phyloP scores from a whole-genome alignment of 2,329 filamentous ascomycete genomes.

The Fusarium clavum region DNA sequence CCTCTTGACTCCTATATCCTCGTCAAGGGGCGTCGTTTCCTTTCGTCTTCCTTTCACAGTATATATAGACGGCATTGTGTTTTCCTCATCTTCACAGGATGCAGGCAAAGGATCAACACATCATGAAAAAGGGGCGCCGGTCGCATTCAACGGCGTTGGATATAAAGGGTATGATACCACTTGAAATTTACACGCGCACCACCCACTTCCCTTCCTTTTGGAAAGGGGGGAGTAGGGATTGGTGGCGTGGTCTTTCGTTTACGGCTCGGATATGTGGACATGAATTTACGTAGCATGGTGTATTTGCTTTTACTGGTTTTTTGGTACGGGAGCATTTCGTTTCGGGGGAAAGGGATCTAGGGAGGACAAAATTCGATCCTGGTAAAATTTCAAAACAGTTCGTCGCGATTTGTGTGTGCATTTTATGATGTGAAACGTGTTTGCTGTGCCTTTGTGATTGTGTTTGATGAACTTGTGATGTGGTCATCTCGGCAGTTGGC shows the following conservation, averaged over 20 bases:
- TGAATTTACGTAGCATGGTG: conserved; percentile 33
- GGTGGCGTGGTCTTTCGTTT: conserved; percentile 9
- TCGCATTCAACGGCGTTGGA: conserved; percentile 47
- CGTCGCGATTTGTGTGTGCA: conserved; percentile 13
- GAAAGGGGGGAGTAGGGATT: not conserved
- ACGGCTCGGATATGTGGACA: conserved; percentile 13
- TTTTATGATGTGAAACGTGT: conserved; percentile 17
- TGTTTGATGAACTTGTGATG: not conserved
- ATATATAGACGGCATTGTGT: conserved; percentile 32
- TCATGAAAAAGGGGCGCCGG: conserved; percentile 34
- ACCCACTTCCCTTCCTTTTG: not conserved
- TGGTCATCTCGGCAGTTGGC: conserved; percentile 1
- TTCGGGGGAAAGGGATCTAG: conserved; percentile 25
- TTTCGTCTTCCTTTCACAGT: conserved; percentile 21
- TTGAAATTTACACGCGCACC: conserved; percentile 30
- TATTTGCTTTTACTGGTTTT: conserved; percentile 25
- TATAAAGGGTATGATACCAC: conserved; percentile 42
- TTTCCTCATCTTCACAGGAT: conserved; percentile 12
- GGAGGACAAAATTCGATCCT: conserved; percentile 20
- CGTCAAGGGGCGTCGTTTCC: conserved; percentile 24
- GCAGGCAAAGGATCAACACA: conserved; percentile 21
- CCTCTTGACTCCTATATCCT: conserved; percentile 6
- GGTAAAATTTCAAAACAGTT: conserved; percentile 19
- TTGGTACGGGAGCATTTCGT: conserved; percentile 28
- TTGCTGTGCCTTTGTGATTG: conserved; percentile 3